These are phyloP conservation scores for Dryadomyces quercivorus DNA, from an alignment of 2,329 filamentous ascomycete species.

Conservation along the genomic window DNA sequence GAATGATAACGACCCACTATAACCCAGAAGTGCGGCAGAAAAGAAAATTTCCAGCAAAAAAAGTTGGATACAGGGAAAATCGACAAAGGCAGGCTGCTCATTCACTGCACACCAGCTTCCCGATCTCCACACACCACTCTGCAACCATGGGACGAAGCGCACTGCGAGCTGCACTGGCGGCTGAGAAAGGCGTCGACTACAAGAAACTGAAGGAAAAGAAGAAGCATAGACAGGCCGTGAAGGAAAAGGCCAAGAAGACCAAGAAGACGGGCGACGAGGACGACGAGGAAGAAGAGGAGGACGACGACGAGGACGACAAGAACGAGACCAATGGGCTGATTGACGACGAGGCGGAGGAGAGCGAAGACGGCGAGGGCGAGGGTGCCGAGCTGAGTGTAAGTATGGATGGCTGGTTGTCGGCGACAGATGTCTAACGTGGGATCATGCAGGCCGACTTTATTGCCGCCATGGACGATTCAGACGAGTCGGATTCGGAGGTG, in stretches of 20 bases:
- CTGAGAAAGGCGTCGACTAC: conserved; percentile 42
- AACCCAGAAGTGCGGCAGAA: conserved; percentile 7
- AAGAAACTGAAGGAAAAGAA: conserved; percentile 38
- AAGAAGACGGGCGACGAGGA: conserved; percentile 10
- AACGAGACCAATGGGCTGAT: conserved; percentile 16
- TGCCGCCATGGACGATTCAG: conserved; percentile 47
- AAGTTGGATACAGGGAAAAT: neutral
- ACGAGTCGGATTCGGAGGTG: conserved; percentile 56
- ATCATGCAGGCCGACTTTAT: conserved; percentile 33
- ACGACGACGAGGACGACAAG: conserved; percentile 22
- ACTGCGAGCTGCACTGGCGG: conserved; percentile 40
- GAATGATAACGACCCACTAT: neutral
- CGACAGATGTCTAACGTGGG: neutral
- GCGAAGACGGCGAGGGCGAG: conserved; percentile 22
- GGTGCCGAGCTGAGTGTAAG: conserved; percentile 14
- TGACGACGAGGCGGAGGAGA: conserved; percentile 20
- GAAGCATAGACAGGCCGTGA: conserved; percentile 30
- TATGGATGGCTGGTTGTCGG: neutral
- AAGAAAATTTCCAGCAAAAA: conserved; percentile 8
- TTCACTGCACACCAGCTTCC: neutral
- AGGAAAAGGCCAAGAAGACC: conserved; percentile 19
- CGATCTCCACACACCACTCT: neutral
- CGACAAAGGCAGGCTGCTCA: neutral
- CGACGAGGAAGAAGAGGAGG: conserved; percentile 25
- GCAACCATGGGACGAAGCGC: conserved; percentile 23